Conservation (phyloP, 73 alveolate species). For the Blepharisma stoltei region DNA sequence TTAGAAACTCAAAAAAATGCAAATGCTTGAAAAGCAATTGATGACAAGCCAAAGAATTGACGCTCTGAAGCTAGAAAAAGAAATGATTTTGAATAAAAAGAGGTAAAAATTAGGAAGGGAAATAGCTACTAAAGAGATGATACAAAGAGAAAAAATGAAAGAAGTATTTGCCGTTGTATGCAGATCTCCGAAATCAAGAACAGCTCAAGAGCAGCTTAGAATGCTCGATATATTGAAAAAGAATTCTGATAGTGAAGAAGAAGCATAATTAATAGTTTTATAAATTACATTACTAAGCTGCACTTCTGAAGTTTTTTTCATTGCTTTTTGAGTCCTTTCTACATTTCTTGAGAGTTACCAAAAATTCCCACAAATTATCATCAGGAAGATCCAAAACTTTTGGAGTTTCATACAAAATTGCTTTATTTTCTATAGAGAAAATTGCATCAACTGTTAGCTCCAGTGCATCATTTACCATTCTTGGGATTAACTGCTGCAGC, state of each 20-base stretch:
- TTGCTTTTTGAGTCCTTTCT: too few species aligned
- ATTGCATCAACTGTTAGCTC: conserved; percentile 39
- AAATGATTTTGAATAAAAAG: neutral
- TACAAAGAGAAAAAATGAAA: conserved; percentile 6
- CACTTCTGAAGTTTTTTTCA: too few species aligned
- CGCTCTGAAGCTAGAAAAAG: neutral
- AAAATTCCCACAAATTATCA: neutral
- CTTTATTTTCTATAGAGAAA: neutral
- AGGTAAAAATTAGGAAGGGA: neutral
- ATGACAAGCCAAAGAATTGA: neutral
- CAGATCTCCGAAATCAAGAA: neutral
- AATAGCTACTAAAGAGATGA: neutral
- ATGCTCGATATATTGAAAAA: too few species aligned
- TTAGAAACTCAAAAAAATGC: neutral
- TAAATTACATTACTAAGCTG: too few species aligned
- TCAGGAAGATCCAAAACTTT: neutral
- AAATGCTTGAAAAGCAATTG: neutral
- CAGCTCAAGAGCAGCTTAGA: neutral
- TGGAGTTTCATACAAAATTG: neutral
- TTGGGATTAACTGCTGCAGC: conserved; percentile 75
- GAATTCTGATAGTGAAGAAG: too few species aligned
- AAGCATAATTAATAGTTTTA: too few species aligned
- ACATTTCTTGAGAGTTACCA: neutral
- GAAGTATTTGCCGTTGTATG: neutral
- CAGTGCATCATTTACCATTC: conserved; percentile 60